phyloP scores from a whole-genome alignment of 352 stramenopile genomes.

The Globisporangium mamillatum region DNA sequence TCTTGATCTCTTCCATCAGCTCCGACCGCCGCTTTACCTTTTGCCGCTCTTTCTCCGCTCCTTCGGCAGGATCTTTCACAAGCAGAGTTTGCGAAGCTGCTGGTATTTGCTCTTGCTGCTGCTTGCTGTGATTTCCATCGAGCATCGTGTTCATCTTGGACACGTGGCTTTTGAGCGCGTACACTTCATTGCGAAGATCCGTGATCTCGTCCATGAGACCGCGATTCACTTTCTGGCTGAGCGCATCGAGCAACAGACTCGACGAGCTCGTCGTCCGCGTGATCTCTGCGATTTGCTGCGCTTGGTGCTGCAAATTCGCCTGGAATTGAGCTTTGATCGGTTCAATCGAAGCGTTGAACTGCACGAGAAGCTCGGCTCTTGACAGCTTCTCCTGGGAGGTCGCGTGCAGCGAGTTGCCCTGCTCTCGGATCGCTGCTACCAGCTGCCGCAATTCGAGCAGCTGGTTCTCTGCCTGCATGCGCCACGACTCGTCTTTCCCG shows the following conservation, averaged over 20 bases:
- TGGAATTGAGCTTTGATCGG: slow-evolving; percentile 78
- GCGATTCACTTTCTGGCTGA: slow-evolving; percentile 68
- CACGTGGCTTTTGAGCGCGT: slow-evolving; percentile 53
- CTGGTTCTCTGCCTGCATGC: slow-evolving; percentile 81
- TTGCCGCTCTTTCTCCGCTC: slow-evolving; percentile 20
- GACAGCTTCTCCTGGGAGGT: slow-evolving; percentile 75
- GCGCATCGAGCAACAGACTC: slow-evolving; percentile 48
- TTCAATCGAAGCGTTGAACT: slow-evolving; percentile 81
- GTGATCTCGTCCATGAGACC: slow-evolving; percentile 48
- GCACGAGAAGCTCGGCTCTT: slow-evolving; percentile 63
- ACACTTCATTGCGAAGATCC: slow-evolving; percentile 51
- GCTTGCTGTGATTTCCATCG: slow-evolving; percentile 4
- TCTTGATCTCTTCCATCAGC: slow-evolving; percentile 4
- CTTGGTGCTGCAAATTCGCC: slow-evolving; percentile 69
- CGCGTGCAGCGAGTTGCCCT: slow-evolving; percentile 60
- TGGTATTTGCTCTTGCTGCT: slow-evolving; percentile 12
- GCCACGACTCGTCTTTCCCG: slow-evolving; percentile 85
- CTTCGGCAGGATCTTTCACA: slow-evolving; percentile 9
- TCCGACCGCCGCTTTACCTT: slow-evolving; percentile 20
- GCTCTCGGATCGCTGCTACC: slow-evolving; percentile 63
- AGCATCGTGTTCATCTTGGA: slow-evolving; percentile 29
- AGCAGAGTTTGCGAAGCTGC: neutral
- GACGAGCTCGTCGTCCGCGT: slow-evolving; percentile 56
- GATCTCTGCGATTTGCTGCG: slow-evolving; percentile 69
- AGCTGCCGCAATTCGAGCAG: slow-evolving; percentile 74